phyloP scores from a whole-genome alignment of 495 filamentous ascomycete species.

The Sabuloglossum arenarium region DNA sequence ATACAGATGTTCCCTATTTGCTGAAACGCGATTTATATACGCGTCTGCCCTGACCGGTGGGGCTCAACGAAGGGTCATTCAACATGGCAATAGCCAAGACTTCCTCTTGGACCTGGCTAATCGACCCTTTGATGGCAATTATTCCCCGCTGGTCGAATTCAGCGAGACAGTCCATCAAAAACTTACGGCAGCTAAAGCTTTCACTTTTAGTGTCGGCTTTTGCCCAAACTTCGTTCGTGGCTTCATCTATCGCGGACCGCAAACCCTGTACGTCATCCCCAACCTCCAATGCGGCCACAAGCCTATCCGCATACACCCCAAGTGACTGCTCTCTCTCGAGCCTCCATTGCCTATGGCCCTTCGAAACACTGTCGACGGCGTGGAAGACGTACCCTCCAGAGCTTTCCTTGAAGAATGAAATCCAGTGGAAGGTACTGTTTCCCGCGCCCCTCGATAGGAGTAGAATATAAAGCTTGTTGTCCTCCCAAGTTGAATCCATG shows the following conservation, averaged over 20 bases:
- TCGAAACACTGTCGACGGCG: not conserved
- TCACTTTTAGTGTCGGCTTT: not conserved
- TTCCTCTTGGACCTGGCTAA: not conserved
- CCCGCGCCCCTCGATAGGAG: not conserved
- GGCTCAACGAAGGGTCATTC: not conserved
- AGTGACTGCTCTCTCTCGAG: not conserved
- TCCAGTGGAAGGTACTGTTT: not conserved
- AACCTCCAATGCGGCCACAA: not conserved
- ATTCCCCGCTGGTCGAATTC: not conserved
- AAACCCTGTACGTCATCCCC: not conserved
- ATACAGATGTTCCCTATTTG: not conserved
- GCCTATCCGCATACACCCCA: not conserved
- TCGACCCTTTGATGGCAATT: not conserved
- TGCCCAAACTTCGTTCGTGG: not conserved
- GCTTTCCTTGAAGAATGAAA: not conserved
- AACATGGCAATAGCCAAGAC: not conserved
- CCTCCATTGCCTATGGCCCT: not conserved
- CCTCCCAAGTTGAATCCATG: not conserved
- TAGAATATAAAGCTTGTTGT: not conserved
- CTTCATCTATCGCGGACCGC: not conserved
- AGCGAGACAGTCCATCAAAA: not conserved
- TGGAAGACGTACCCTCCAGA: not conserved
- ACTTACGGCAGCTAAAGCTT: not conserved
- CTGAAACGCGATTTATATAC: not conserved
- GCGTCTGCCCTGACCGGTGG: not conserved